Percentiles rank a stretch among this genome's conserved stretches.
These are phyloP conservation scores for Barbarea vulgaris DNA, from an alignment of 345 rosid genomes.

Conservation along the genomic window DNA sequence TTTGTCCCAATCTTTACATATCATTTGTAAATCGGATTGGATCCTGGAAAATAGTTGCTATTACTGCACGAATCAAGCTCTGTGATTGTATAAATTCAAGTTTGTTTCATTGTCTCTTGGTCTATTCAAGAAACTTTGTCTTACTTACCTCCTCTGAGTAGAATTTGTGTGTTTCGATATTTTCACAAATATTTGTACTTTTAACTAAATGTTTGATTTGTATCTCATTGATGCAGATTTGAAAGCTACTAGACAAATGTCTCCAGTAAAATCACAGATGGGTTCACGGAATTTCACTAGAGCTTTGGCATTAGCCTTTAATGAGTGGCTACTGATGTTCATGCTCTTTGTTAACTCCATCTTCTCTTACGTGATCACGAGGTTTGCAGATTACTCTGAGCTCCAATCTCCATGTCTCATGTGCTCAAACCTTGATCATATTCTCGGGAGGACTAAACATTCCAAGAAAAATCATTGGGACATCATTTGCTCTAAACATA, in stretches of 20 bases:
- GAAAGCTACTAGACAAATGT: slow-evolving; percentile 39
- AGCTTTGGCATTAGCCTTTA: slow-evolving; percentile 67
- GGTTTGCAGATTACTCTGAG: slow-evolving; percentile 58
- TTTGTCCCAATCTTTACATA: neutral
- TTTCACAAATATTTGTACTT: neutral
- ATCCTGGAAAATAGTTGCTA: neutral
- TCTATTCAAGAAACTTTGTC: neutral
- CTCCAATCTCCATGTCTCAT: slow-evolving; percentile 76
- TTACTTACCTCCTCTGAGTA: neutral
- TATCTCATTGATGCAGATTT: slow-evolving; percentile 35
- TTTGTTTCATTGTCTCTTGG: neutral
- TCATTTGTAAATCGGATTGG: neutral
- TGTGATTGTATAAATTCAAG: neutral
- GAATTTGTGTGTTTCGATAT: neutral
- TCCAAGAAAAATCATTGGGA: slow-evolving; percentile 60
- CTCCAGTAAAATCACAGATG: slow-evolving; percentile 49
- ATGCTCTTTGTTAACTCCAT: slow-evolving; percentile 71
- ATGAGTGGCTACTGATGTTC: slow-evolving; percentile 77
- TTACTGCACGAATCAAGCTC: neutral
- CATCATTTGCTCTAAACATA: slow-evolving; percentile 73
- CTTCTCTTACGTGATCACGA: slow-evolving; percentile 63
- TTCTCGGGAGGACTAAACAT: slow-evolving; percentile 51
- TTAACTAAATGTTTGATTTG: slow-evolving; percentile 8
- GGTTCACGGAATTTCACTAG: slow-evolving; percentile 43
- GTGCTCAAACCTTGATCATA: slow-evolving; percentile 89